Evolutionary conservation across 305 asterid genomes (phyloP).

Genomic region (Plantago rigida): DNA sequence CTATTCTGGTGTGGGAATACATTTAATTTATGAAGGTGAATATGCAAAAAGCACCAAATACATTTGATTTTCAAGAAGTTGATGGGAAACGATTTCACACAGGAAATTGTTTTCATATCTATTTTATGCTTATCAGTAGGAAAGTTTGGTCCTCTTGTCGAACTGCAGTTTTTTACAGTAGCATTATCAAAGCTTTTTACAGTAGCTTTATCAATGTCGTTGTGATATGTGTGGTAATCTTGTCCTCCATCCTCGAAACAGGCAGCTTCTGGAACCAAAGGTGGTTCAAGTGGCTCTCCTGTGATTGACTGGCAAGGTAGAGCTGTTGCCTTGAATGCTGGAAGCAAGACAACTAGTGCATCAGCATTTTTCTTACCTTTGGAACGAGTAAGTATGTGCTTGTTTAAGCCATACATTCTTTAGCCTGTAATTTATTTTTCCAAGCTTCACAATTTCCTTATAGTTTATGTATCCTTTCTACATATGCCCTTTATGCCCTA

Average conservation of each 20-base stretch:
- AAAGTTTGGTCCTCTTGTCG: conserved; percentile 16
- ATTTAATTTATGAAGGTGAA: no score
- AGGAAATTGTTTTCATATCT: background rate
- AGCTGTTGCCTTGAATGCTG: conserved; percentile 98
- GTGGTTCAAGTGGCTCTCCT: conserved; percentile 99
- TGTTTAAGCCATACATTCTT: conserved; percentile 18
- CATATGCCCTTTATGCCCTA: conserved; percentile 11
- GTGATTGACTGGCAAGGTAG: conserved; percentile 99
- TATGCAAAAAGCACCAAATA: background rate
- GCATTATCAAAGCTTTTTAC: conserved; percentile 16
- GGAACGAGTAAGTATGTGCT: conserved; percentile 65
- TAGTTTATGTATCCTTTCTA: conserved; percentile 4
- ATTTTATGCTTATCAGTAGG: background rate
- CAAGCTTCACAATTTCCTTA: conserved; percentile 15
- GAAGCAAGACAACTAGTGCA: conserved; percentile 94
- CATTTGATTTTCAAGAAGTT: background rate
- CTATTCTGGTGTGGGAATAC: background rate
- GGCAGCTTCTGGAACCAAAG: conserved; percentile 99
- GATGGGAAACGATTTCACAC: background rate
- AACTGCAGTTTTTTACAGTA: conserved; percentile 16
- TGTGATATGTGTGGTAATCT: conserved; percentile 1
- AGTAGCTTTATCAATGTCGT: conserved; percentile 20
- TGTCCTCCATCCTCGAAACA: conserved; percentile 28
- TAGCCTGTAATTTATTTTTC: background rate
- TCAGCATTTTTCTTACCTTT: conserved; percentile 97